Evolutionary conservation across 2,329 filamentous ascomycete genomes (phyloP), one percentile per base, ranked within the genome.

Genomic region (Scortechinia acanthostroma): DNA sequence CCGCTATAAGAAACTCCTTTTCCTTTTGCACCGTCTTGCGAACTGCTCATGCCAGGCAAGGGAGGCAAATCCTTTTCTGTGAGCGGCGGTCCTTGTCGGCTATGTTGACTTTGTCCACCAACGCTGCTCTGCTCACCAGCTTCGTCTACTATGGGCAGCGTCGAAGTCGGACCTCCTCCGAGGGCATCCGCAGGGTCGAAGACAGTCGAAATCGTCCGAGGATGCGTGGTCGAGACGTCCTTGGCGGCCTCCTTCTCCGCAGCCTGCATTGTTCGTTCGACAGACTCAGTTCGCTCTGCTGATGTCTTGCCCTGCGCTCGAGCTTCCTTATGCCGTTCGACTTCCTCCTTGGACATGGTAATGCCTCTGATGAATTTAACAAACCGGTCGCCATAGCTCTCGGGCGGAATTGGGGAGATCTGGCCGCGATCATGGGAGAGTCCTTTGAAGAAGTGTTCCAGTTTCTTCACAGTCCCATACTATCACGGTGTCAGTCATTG

Each of bases 391-490:
- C 93, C 93, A 56, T 98, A 98, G 47, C 88, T 77, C 49, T 90
- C 80, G 1, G 93, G 91, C 1, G 91, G 88, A 20, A 97, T 83
- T 2, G 93, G 90, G 0, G 91, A 97, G 49, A 98, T 97, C 59
- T 96, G 84, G 23, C 78, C 81, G 55, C 88, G 83, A 55, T 93
- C 87, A 55, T 82, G 78, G 2, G 85, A 88, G 48, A 97, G 70
- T 28, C 93, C 91, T 70, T 98, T 98, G 85, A 91, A 93, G 66
- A 97, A 93, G 65, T 97, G 85, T 64, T 98, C 93, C 49, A 91
- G 78, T 60, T 93, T 91, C 69, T 98, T 98, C 64, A 95, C 78
- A 51, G 91, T 81, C 53, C 90, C 90, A 62, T 97, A 98, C 88
- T 95, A 55, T 21, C 28, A 14, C 22, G 2, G 23, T 49, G 52